These are phyloP conservation scores for Chrysanthemum lavandulifolium DNA, from an alignment of 129 eudicot genomes.

Conservation along the genomic window DNA sequence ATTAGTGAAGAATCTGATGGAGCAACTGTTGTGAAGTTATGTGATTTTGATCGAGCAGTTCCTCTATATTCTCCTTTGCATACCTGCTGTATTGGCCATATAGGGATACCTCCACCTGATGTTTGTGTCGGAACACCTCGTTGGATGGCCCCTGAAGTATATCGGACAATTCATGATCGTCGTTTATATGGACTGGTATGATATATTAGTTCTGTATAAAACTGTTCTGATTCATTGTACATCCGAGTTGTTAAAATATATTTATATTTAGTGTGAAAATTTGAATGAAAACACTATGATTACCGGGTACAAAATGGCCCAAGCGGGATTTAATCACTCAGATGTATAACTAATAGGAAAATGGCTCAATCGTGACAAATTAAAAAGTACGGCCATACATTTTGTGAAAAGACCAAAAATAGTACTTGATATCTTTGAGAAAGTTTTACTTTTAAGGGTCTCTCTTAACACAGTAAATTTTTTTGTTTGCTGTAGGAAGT, in stretches of 20 bases:
- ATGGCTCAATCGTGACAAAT: too few species aligned
- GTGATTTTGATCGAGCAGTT: slow-evolving; percentile 94
- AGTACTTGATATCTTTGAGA: too few species aligned
- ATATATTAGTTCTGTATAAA: background rate
- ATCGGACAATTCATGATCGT: slow-evolving; percentile 58
- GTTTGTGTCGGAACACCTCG: slow-evolving; percentile 96
- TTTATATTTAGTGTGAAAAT: too few species aligned
- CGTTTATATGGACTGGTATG: slow-evolving; percentile 76
- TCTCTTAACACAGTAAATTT: background rate
- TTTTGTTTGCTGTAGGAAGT: slow-evolving; percentile 59
- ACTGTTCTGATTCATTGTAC: too few species aligned
- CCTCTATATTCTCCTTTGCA: slow-evolving; percentile 76
- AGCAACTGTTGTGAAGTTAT: slow-evolving; percentile 67
- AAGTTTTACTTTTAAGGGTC: background rate
- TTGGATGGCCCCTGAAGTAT: slow-evolving; percentile 99
- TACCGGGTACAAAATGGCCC: too few species aligned
- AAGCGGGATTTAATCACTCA: too few species aligned
- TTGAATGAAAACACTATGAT: too few species aligned
- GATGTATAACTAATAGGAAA: too few species aligned
- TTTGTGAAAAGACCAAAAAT: too few species aligned
- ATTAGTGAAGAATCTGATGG: slow-evolving; percentile 60
- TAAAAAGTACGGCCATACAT: too few species aligned
- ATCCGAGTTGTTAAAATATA: too few species aligned
- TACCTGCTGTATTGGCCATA: slow-evolving; percentile 82
- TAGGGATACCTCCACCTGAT: slow-evolving; percentile 85